These are phyloP conservation scores for Neonectria ditissima DNA, from an alignment of 2,329 filamentous ascomycete species.

Conservation along the genomic window DNA sequence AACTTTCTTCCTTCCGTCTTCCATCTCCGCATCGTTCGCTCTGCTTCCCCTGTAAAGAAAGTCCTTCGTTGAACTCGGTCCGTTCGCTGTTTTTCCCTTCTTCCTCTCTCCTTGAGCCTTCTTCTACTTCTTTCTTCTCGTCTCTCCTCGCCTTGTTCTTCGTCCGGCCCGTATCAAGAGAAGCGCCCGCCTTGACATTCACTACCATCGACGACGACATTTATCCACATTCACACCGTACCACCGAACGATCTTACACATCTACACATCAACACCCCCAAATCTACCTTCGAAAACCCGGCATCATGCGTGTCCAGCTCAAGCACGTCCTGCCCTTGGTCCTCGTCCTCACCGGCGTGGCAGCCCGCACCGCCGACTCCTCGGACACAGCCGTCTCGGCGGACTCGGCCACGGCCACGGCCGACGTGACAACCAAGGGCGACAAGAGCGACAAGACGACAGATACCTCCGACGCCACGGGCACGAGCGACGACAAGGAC, in stretches of 20 bases:
- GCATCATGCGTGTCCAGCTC: slow-evolving; percentile 43
- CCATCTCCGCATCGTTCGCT: slow-evolving; percentile 1
- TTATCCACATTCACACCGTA: slow-evolving; percentile 4
- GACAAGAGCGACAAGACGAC: slow-evolving; percentile 28
- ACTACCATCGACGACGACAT: slow-evolving; percentile 1
- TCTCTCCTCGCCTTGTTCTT: not conserved
- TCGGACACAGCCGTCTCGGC: slow-evolving; percentile 31
- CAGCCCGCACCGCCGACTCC: slow-evolving; percentile 29
- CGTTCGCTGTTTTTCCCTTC: slow-evolving; percentile 12
- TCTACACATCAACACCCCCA: not conserved
- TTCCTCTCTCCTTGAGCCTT: slow-evolving; percentile 7
- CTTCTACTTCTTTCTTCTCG: not conserved
- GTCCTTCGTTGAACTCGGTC: slow-evolving; percentile 8
- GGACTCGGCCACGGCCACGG: slow-evolving; percentile 31
- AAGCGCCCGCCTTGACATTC: not conserved
- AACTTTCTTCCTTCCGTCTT: slow-evolving; percentile 17
- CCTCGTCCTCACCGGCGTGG: slow-evolving; percentile 40
- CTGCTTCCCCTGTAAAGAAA: slow-evolving; percentile 14
- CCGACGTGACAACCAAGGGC: slow-evolving; percentile 29
- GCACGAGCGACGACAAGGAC: slow-evolving; percentile 20
- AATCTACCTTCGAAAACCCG: slow-evolving; percentile 5
- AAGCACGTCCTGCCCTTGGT: slow-evolving; percentile 43
- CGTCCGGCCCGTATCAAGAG: slow-evolving; percentile 5
- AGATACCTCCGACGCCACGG: slow-evolving; percentile 19
- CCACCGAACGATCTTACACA: not conserved